phyloP scores from a whole-genome alignment of 768 basidiomycete species.

The Boletus bicolor region DNA sequence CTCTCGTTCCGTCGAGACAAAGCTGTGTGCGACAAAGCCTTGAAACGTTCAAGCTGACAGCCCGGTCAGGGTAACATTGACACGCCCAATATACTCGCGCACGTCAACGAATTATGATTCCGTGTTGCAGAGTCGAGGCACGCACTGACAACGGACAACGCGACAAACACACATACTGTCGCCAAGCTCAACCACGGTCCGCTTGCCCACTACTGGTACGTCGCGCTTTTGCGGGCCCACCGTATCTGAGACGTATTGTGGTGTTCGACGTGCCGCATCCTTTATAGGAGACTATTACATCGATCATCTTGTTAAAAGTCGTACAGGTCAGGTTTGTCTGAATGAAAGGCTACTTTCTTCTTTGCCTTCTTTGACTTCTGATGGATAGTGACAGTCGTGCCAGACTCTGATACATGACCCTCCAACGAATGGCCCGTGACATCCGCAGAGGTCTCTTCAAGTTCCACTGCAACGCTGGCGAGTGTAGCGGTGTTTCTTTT shows the following conservation, averaged over 20 bases:
- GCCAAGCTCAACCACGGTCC: neutral
- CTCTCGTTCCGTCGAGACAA: conserved; percentile 3
- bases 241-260: neutral
- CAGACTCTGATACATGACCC: conserved; percentile 8
- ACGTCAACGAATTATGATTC: neutral
- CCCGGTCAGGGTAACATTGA: conserved; percentile 2
- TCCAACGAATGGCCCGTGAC: neutral
- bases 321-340: conserved; percentile 67
- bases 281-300: neutral
- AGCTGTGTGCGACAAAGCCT: conserved; percentile 13
- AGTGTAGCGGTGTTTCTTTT: conserved; percentile 17
- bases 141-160: neutral
- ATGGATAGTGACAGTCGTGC: conserved; percentile 1
- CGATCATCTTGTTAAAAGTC: conserved; percentile 53
- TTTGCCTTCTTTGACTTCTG: conserved; percentile 44
- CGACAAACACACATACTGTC: neutral
- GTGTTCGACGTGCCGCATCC: neutral
- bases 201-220: neutral
- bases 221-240: neutral
- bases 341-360: conserved; percentile 69
- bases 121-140: neutral
- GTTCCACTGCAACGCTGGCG: conserved; percentile 43
- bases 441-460: conserved; percentile 34
- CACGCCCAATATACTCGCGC: conserved; percentile 9
- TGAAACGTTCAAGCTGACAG: conserved; percentile 14